Conservation (phyloP, 768 basidiomycete species). For the Tylopilus subfusipes region DNA sequence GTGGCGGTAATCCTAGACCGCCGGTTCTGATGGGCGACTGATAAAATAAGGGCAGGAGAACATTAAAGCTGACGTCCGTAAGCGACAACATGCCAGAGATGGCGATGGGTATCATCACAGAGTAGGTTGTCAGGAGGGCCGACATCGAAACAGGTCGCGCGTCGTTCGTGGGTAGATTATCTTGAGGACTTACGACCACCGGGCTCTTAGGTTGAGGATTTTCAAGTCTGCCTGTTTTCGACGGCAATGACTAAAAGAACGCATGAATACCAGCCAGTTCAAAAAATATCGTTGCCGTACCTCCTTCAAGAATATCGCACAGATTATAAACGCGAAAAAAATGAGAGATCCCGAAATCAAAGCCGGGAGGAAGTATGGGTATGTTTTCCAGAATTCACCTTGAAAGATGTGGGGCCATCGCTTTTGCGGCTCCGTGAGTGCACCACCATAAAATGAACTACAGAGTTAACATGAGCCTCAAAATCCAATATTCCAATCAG, state of each 20-base stretch:
- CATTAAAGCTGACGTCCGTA: slow-evolving; percentile 38
- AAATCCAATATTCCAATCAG: background rate
- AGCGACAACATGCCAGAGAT: slow-evolving; percentile 44
- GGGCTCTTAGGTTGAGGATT: slow-evolving; percentile 2
- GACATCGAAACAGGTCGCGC: no score
- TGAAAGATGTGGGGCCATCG: slow-evolving; percentile 48
- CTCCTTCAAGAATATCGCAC: slow-evolving; percentile 27
- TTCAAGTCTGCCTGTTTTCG: slow-evolving; percentile 24
- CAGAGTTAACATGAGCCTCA: no score
- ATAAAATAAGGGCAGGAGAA: slow-evolving; percentile 41
- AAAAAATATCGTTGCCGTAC: slow-evolving; percentile 12
- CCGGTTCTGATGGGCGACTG: slow-evolving; percentile 37
- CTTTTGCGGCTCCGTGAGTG: no score
- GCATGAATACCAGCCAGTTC: background rate
- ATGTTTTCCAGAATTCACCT: slow-evolving; percentile 19
- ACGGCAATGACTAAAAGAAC: no score
- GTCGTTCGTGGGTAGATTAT: no score
- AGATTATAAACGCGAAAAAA: slow-evolving; percentile 9
- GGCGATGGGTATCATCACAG: no score
- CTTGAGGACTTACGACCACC: background rate
- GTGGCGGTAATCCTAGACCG: slow-evolving; percentile 41
- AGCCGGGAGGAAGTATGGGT: background rate
- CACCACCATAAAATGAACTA: slow-evolving; percentile 52
- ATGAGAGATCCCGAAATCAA: slow-evolving; percentile 15
- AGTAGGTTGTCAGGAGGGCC: no score